These are phyloP conservation scores for Wickerhamiella azyma DNA, from an alignment of 805 yeast species.

Conservation along the genomic window DNA sequence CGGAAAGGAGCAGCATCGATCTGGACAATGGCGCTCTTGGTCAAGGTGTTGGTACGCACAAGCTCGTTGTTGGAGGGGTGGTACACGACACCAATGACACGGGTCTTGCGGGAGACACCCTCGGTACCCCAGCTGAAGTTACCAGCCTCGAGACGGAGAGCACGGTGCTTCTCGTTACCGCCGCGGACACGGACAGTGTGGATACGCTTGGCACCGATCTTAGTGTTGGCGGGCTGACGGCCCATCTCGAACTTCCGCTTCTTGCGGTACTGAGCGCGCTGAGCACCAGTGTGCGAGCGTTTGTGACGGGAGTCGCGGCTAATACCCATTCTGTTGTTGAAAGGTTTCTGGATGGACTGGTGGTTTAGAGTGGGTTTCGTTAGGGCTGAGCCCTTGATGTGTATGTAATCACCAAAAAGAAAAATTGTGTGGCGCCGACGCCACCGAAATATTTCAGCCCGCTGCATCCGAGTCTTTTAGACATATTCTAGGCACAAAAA, in stretches of 20 bases:
- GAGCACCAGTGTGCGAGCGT: constrained; percentile 99
- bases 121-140: constrained; percentile 99
- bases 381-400: constrained; percentile 6
- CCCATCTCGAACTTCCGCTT: constrained; percentile 99
- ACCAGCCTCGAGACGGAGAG: constrained; percentile 80
- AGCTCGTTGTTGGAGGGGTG: constrained; percentile 99
- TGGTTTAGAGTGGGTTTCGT: constrained; percentile 8
- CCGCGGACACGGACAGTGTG: constrained; percentile 99
- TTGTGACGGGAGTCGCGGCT: constrained; percentile 99
- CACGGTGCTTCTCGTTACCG: constrained; percentile 99
- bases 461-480: neutral
- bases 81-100: constrained; percentile 95
- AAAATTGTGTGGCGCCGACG: neutral
- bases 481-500: too few species aligned
- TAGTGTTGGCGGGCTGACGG: constrained; percentile 99
- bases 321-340: constrained; percentile 75
- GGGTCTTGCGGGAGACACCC: constrained; percentile 97
- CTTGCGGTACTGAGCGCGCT: constrained; percentile 99
- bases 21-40: constrained; percentile 98
- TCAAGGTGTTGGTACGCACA: constrained; percentile 98
- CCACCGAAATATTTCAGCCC: neutral
- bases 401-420: neutral
- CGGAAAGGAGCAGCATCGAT: constrained; percentile 99
- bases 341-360: constrained; percentile 5
- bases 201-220: constrained; percentile 97